Evolutionary conservation across 768 basidiomycete genomes (phyloP).

Genomic region (Trametes cinnabarina): DNA sequence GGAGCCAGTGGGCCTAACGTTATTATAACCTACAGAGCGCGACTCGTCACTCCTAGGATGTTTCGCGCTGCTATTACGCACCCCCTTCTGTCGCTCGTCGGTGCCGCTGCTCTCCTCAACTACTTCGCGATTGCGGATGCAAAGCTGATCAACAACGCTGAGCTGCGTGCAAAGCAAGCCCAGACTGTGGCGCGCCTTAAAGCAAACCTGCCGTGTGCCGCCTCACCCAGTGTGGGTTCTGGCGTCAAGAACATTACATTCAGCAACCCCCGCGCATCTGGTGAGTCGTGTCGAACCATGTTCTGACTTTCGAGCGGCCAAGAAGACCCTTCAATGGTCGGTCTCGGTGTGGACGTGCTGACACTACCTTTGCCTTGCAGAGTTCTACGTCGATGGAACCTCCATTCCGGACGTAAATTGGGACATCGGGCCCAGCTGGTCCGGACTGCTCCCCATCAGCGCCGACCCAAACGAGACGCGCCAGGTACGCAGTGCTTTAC

Average conservation of each 20-base stretch:
- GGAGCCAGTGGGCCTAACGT: no score
- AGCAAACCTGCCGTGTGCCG: slow-evolving; percentile 9
- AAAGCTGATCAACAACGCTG: slow-evolving; percentile 33
- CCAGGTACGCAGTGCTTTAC: slow-evolving; percentile 40
- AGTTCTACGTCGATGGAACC: slow-evolving; percentile 68
- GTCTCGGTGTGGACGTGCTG: background rate
- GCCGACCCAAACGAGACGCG: slow-evolving; percentile 57
- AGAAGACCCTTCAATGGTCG: background rate
- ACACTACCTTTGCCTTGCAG: slow-evolving; percentile 31
- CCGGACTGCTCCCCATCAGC: slow-evolving; percentile 73
- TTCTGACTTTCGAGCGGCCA: no score
- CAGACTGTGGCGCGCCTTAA: slow-evolving; percentile 46
- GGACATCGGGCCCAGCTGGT: slow-evolving; percentile 74
- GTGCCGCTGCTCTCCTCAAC: background rate
- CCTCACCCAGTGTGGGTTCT: slow-evolving; percentile 5
- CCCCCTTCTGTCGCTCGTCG: slow-evolving; percentile 3
- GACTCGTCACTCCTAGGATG: background rate
- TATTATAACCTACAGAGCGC: background rate
- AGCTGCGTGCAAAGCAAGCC: slow-evolving; percentile 43
- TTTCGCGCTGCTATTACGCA: slow-evolving; percentile 1
- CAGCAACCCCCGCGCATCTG: slow-evolving; percentile 59
- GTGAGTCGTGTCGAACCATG: slow-evolving; percentile 30
- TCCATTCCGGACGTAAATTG: slow-evolving; percentile 67
- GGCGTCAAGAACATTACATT: slow-evolving; percentile 68
- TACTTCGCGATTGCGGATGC: slow-evolving; percentile 2